Evolutionary conservation across 2,329 filamentous ascomycete species (phyloP).

Genomic region (Parastagonospora nodorum): DNA sequence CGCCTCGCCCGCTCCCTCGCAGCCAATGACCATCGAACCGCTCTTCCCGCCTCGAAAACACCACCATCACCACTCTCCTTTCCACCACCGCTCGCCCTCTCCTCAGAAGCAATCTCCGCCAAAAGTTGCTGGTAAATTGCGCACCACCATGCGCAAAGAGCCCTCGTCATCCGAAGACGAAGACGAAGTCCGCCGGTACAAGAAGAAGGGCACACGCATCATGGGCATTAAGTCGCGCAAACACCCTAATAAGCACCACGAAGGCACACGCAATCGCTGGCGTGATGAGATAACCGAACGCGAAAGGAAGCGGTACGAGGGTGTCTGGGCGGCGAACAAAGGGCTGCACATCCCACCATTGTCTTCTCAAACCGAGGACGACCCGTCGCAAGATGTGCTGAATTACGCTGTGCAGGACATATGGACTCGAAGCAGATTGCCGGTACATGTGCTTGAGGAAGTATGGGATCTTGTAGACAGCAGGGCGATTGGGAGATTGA

Average conservation of each 20-base stretch:
- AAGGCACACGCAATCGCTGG: conserved; percentile 77
- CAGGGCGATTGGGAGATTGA: conserved; percentile 60
- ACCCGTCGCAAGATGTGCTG: conserved; percentile 60
- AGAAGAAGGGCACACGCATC: conserved; percentile 62
- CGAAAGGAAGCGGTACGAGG: conserved; percentile 81
- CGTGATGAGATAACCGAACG: conserved; percentile 72
- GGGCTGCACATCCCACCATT: conserved; percentile 53
- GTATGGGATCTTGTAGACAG: conserved; percentile 78
- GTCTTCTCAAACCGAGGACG: conserved; percentile 14
- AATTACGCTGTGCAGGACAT: conserved; percentile 75
- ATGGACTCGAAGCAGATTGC: conserved; percentile 73
- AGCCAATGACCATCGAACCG: conserved; percentile 36
- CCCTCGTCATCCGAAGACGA: conserved; percentile 51
- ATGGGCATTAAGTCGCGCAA: conserved; percentile 49
- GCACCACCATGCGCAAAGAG: conserved; percentile 68
- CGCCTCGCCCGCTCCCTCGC: conserved; percentile 44
- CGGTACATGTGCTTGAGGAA: conserved; percentile 70
- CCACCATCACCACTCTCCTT: conserved; percentile 43
- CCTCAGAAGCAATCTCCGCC: conserved; percentile 40
- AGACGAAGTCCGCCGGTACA: conserved; percentile 61
- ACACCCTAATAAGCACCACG: conserved; percentile 74
- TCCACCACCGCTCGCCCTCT: conserved; percentile 47
- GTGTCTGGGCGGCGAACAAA: conserved; percentile 81
- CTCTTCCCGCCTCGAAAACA: conserved; percentile 49
- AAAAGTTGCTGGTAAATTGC: conserved; percentile 59